These are phyloP conservation scores for Polyplosphaeria fusca DNA, from an alignment of 495 filamentous ascomycete genomes.

Conservation along the genomic window DNA sequence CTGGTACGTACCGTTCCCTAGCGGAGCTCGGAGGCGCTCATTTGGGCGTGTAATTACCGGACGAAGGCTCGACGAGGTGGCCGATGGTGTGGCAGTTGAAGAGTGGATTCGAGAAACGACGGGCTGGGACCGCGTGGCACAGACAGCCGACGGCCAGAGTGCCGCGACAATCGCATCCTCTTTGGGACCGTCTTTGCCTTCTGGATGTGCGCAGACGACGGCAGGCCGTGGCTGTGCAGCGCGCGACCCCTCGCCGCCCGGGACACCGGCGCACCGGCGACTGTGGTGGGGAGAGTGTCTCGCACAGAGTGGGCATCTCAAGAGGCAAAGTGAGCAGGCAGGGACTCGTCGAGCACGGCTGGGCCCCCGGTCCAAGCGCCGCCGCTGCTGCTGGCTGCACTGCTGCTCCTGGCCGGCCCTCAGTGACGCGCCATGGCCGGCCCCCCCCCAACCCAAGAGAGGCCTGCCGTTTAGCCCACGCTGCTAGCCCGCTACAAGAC, in stretches of 20 bases:
- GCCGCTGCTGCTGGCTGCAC: no score
- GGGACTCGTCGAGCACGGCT: not conserved
- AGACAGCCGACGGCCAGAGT: not conserved
- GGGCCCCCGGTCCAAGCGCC: not conserved
- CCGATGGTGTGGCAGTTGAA: slow-evolving; percentile 18
- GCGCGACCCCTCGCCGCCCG: no score
- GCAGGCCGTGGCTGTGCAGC: slow-evolving; percentile 27
- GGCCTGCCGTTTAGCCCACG: slow-evolving; percentile 24
- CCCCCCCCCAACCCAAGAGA: slow-evolving; percentile 19
- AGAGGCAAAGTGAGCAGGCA: slow-evolving; percentile 2
- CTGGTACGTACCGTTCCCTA: slow-evolving; percentile 6
- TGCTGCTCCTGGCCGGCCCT: no score
- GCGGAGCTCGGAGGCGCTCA: not conserved
- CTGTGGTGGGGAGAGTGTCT: no score
- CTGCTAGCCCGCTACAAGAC: slow-evolving; percentile 33
- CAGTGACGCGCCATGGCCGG: slow-evolving; percentile 23
- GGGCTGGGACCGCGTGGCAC: slow-evolving; percentile 27
- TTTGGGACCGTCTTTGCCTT: no score
- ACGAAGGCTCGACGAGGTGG: no score
- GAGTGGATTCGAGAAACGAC: slow-evolving; percentile 25
- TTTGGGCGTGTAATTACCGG: slow-evolving; percentile 26
- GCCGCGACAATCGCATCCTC: slow-evolving; percentile 21
- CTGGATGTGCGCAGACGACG: no score
- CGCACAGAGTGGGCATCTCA: not conserved
- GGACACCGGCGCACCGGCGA: no score